Conservation (phyloP, 129 eudicot genomes). For the Gnaphalium uliginosum region DNA sequence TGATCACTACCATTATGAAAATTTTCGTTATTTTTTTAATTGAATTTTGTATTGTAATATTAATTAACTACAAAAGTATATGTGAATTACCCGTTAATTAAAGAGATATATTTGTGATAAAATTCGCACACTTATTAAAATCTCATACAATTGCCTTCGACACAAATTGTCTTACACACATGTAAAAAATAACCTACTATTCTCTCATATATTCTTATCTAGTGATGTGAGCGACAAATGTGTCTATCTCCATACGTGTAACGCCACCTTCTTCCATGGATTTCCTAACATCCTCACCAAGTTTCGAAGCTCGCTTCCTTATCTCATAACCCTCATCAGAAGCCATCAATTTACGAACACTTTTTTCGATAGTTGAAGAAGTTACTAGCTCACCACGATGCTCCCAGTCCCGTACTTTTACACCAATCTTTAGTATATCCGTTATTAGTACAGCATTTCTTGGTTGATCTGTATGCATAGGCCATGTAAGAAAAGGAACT, state of each 20-base stretch:
- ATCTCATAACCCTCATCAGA: slow-evolving; percentile 42
- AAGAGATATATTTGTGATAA: too few species aligned
- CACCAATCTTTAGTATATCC: slow-evolving; percentile 35
- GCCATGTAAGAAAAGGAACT: slow-evolving; percentile 61
- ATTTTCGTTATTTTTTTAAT: too few species aligned
- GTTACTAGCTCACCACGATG: slow-evolving; percentile 27
- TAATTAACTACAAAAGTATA: too few species aligned
- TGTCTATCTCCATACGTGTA: slow-evolving; percentile 38
- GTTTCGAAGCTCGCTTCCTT: slow-evolving; percentile 39
- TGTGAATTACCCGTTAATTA: too few species aligned
- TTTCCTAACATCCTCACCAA: slow-evolving; percentile 37
- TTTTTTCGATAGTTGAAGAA: slow-evolving; percentile 26
- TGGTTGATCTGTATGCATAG: slow-evolving; percentile 65
- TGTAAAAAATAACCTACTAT: too few species aligned
- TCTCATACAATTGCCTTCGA: too few species aligned
- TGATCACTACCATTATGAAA: too few species aligned
- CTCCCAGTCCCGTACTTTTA: slow-evolving; percentile 37
- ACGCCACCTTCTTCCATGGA: slow-evolving; percentile 49
- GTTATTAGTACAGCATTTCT: slow-evolving; percentile 37
- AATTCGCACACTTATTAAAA: too few species aligned
- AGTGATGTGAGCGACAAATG: slow-evolving; percentile 48
- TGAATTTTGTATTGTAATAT: too few species aligned
- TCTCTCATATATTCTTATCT: slow-evolving; percentile 16
- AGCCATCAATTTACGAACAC: slow-evolving; percentile 39
- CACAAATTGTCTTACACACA: too few species aligned